Percentiles rank a stretch among this genome's conserved stretches.
These are phyloP conservation scores for Millerago galiae DNA, from an alignment of 805 yeast species.

Conservation along the genomic window DNA sequence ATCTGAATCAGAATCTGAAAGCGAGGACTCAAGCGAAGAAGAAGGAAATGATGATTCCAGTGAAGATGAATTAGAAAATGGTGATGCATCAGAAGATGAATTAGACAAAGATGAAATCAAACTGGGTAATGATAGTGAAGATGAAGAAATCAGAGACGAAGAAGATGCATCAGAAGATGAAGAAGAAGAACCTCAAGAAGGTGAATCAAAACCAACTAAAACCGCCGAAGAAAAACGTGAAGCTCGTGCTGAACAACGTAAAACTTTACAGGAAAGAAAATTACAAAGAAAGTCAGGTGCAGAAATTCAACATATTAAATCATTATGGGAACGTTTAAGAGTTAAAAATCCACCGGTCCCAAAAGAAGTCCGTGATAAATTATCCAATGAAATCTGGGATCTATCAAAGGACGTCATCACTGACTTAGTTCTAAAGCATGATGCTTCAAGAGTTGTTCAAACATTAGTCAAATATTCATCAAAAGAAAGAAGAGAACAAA, in stretches of 20 bases:
- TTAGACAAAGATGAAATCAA: constrained; percentile 23
- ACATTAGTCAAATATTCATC: constrained; percentile 83
- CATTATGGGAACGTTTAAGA: constrained; percentile 86
- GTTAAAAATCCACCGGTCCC: constrained; percentile 79
- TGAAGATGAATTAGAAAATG: constrained; percentile 26
- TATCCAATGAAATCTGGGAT: constrained; percentile 81
- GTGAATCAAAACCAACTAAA: constrained; percentile 22
- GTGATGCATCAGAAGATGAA: constrained; percentile 26
- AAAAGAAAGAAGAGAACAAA: constrained; percentile 67
- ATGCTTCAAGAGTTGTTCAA: constrained; percentile 93
- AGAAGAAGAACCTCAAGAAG: constrained; percentile 14
- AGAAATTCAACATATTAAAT: constrained; percentile 78
- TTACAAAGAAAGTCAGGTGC: constrained; percentile 80
- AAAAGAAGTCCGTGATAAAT: constrained; percentile 65
- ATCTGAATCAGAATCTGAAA: constrained; percentile 23
- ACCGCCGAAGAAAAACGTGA: constrained; percentile 39
- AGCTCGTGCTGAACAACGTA: constrained; percentile 79
- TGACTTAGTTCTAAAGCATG: constrained; percentile 90
- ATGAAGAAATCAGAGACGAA: constrained; percentile 23
- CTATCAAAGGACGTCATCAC: constrained; percentile 68
- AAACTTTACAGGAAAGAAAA: constrained; percentile 74
- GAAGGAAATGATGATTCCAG: constrained; percentile 5
- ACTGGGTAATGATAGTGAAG: constrained; percentile 11
- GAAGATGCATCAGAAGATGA: constrained; percentile 19
- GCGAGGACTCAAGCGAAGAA: constrained; percentile 6